Conservation (phyloP, 2,329 filamentous ascomycete species). For the Albifimbria verrucaria region DNA sequence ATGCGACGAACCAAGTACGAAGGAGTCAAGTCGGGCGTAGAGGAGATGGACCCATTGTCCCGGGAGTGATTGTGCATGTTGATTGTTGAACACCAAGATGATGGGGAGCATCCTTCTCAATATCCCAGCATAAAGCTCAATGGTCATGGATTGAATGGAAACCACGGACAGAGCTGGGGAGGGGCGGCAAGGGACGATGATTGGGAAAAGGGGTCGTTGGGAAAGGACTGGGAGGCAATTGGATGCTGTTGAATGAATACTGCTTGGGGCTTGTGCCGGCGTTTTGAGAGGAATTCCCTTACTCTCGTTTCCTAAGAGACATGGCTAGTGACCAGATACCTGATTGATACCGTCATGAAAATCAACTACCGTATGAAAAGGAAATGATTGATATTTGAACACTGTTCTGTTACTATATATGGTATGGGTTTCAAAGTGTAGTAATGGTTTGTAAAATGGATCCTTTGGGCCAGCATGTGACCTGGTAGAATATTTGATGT, state of each 20-base stretch:
- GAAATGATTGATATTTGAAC: too few relatives aligned
- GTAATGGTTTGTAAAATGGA: too few relatives aligned
- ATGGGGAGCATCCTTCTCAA: too few relatives aligned
- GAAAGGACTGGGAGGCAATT: constrained; percentile 4
- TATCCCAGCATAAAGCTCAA: too few relatives aligned
- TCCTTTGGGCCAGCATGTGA: too few relatives aligned
- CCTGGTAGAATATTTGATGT: too few relatives aligned
- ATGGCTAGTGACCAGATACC: constrained; percentile 34
- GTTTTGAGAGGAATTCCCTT: constrained; percentile 24
- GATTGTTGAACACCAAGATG: too few relatives aligned
- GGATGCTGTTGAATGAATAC: constrained; percentile 2
- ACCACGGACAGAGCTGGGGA: too few relatives aligned
- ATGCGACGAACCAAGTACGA: constrained; percentile 76
- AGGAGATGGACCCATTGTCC: constrained; percentile 66
- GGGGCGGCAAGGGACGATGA: neutral
- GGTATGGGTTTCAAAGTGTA: too few relatives aligned
- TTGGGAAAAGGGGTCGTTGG: neutral
- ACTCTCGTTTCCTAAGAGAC: constrained; percentile 31
- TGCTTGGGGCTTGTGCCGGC: constrained; percentile 17
- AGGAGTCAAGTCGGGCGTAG: constrained; percentile 57
- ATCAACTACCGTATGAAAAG: neutral
- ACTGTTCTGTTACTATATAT: too few relatives aligned
- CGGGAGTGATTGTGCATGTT: constrained; percentile 17
- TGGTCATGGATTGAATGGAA: neutral
- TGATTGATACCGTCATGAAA: constrained; percentile 19